These are phyloP conservation scores for Fusarium sp. DNA, from an alignment of 2,329 filamentous ascomycete genomes.

Conservation along the genomic window DNA sequence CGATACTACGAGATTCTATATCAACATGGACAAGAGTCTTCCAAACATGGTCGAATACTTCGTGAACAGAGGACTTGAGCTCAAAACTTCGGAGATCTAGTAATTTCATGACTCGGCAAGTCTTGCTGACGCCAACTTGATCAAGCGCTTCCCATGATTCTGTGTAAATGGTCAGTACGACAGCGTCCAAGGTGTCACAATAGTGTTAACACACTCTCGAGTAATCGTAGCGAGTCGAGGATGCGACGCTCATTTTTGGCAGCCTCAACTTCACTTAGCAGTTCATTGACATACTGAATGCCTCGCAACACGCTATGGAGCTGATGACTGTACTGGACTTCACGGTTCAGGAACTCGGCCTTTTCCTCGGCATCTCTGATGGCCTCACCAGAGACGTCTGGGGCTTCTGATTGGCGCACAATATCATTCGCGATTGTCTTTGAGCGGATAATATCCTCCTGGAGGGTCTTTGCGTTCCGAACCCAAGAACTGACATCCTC, in stretches of 20 bases:
- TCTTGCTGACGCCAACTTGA: slow-evolving; percentile 72
- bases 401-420: slow-evolving; percentile 80
- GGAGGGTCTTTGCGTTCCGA: slow-evolving; percentile 84
- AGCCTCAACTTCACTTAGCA: slow-evolving; percentile 74
- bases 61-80: slow-evolving; percentile 76
- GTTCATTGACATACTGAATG: slow-evolving; percentile 71
- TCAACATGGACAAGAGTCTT: slow-evolving; percentile 76
- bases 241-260: slow-evolving; percentile 70
- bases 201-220: slow-evolving; percentile 64
- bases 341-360: slow-evolving; percentile 70
- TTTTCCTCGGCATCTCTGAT: slow-evolving; percentile 69
- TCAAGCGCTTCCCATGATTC: slow-evolving; percentile 73
- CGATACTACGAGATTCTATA: slow-evolving; percentile 67
- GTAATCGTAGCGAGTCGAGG: slow-evolving; percentile 69
- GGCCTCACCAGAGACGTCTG: slow-evolving; percentile 67
- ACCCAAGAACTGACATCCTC: slow-evolving; percentile 91
- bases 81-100: slow-evolving; percentile 76
- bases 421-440: slow-evolving; percentile 87
- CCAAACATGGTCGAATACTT: slow-evolving; percentile 81
- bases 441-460: slow-evolving; percentile 87
- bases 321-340: slow-evolving; percentile 73
- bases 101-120: slow-evolving; percentile 75
- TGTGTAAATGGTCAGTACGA: slow-evolving; percentile 49
- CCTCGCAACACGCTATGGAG: slow-evolving; percentile 66
- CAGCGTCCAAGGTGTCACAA: neutral